Base-by-base conservation (phyloP, 164 flowering plant genomes). In the Vitis rotundifolia region DNA sequence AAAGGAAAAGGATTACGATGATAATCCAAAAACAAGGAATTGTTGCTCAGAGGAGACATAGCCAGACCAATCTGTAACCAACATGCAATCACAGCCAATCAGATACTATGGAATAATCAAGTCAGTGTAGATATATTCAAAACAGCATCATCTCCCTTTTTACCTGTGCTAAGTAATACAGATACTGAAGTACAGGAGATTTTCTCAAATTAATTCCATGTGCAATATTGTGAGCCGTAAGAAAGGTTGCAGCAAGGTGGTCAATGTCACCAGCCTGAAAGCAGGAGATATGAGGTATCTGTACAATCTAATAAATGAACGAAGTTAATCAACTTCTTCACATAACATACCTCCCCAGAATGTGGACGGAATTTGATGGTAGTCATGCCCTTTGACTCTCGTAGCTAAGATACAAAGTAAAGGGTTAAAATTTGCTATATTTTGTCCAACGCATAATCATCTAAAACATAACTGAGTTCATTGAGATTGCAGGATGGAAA, bases 31-130 rank as follows among this genome's bases (percentile, higher is more conserved):
- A 93, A 93, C 61, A 93, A 76, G 60, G 99, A 94, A 73, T 94
- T 94, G 84, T 94, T 94, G 89, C 99, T 94, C 66, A 92, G 81
- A 57, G 99, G 99, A 75, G 99, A 91, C 99, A 95, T 91, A 9
- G 97, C 96, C 80, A 95, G 79, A 64, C 99, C 99, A 82, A 95
- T 91, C 99, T 95, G 85, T 59, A 66, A 78, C 63, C 66, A 73
- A 60, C 50, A 65, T 9, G 13, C 28, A 14, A 75, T 44, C 16
- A 65, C 5, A 44, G 22, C 9, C 60, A 69, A 16, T 66, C 58
- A 69, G 53, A 58, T 50, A 69, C 53, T 10, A n/a, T 60, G 22
- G 19, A 28, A 61, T 14, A 51, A 54, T 15, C 18, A 50, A 57
- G 11, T 49, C 29, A 55, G 9, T 28, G 22, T 13, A 61, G 11